Evolutionary conservation across 345 rosid genomes (phyloP), one percentile per base, ranked within the genome.

Genomic region (Dimocarpus longan): DNA sequence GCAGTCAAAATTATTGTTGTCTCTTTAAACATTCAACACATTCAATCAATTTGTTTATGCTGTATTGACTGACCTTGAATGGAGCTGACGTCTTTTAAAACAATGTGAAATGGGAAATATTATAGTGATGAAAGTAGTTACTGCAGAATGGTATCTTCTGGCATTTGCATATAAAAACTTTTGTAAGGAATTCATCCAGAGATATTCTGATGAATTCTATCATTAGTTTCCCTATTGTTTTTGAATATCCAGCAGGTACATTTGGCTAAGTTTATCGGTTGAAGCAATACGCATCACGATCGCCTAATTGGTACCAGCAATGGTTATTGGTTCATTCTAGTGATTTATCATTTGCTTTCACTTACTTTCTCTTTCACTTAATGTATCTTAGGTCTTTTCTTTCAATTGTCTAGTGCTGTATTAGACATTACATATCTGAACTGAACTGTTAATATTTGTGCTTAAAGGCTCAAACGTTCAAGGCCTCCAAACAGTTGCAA

Each of bases 401-500:
- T 70, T 52, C 43, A 9, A 32, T 37, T 77, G 15, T 32, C 3
- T 5, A 68, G 67, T 6, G 63, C 54, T 32, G 64, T 66, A 19
- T 28, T 26, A 5, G 67, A 48, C 32, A 32, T 22, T 32, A 44
- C 62, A 22, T 75, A 39, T 57, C 4, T 70, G 15, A 79, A 64
- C 62, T 72, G 22, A 74, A 78, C 64, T 54, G 16, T 69, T 5
- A 26, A 9, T 79, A 52, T 77, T 77, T 86, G 66, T 80, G 78
- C 28, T 40, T 77, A 43, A 74, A 95, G 99, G 89, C 62, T 93
- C 98, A 74, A 97, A 97, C 84, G 98, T 97, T 78, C 98, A 97
- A 82, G 99, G 95, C 68, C 93, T 97, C 48, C 98, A 93, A 80
- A 94, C 99, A 1, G 82, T 86, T 50, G 99, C 99, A 32, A 90